phyloP scores from a whole-genome alignment of 2,329 filamentous ascomycete species.

The Aspergillus sp. region DNA sequence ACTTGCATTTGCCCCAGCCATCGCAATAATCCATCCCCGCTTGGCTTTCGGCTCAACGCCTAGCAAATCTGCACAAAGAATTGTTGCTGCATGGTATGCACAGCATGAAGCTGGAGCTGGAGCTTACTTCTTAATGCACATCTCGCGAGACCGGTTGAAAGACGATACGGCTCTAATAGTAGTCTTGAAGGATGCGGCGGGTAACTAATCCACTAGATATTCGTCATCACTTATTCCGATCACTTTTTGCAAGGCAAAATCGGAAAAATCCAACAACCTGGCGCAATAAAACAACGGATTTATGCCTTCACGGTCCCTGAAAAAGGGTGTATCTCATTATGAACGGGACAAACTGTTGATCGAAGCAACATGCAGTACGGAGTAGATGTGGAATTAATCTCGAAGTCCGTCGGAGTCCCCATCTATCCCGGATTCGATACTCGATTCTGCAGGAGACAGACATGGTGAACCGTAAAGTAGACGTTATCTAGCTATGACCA shows the following conservation, averaged over 20 bases:
- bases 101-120: background rate
- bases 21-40: background rate
- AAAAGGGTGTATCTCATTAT: too few species aligned
- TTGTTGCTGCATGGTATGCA: background rate
- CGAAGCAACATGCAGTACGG: background rate
- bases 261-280: too few species aligned
- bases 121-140: background rate
- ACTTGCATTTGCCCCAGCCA: constrained; percentile 3
- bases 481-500: constrained; percentile 5
- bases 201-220: background rate
- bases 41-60: background rate
- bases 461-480: background rate
- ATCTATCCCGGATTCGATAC: background rate
- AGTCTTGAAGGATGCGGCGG: background rate
- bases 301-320: too few species aligned
- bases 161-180: background rate
- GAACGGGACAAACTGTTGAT: background rate
- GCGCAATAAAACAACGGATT: too few species aligned
- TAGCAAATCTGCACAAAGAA: background rate
- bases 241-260: too few species aligned
- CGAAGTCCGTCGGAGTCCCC: background rate
- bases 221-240: background rate
- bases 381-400: background rate
- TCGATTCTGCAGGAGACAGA: background rate
- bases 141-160: background rate